Evolutionary conservation across 208 protist genomes (phyloP).

Genomic region (Trypanosoma caninum): DNA sequence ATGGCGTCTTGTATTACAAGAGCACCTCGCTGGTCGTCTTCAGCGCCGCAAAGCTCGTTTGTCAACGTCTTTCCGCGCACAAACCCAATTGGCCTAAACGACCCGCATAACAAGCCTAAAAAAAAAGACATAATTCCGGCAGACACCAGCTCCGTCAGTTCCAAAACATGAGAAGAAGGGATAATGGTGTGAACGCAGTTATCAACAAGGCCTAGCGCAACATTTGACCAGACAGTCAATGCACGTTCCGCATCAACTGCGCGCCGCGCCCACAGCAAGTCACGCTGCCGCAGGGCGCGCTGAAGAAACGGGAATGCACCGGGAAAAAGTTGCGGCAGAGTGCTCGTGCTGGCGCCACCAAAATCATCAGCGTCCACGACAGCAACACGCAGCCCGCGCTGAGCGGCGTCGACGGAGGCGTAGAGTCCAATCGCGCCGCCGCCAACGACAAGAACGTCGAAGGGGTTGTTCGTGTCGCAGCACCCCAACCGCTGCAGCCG

Average conservation of each 20-base stretch:
- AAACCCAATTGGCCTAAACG: conserved; percentile 25
- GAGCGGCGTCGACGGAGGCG: conserved; percentile 77
- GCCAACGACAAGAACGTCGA: conserved; percentile 77
- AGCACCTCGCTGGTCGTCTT: conserved; percentile 27
- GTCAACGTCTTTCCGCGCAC: conserved; percentile 19
- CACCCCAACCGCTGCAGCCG: conserved; percentile 24
- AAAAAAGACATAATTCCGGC: conserved; percentile 40
- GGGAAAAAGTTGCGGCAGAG: conserved; percentile 30
- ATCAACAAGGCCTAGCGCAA: conserved; percentile 30
- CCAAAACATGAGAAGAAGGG: conserved; percentile 46
- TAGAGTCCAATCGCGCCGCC: conserved; percentile 70
- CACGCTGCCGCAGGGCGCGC: conserved; percentile 71
- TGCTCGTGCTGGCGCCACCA: conserved; percentile 33
- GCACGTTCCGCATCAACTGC: conserved; percentile 41
- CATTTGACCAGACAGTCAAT: conserved; percentile 56
- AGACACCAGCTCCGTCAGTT: conserved; percentile 54
- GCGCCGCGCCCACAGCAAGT: conserved; percentile 43
- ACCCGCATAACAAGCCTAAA: conserved; percentile 54
- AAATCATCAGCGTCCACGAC: conserved; percentile 72
- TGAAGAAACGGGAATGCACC: conserved; percentile 73
- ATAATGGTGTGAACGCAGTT: conserved; percentile 38
- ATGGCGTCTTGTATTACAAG: conserved; percentile 38
- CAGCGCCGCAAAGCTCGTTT: conserved; percentile 23
- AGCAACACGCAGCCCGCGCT: conserved; percentile 68
- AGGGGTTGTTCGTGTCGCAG: conserved; percentile 25